A percentile compares a stretch with the other conserved stretches of the same genome.
phyloP scores from a whole-genome alignment of 192 early-diverging fungal species.

The Powellomyces hirtus region DNA sequence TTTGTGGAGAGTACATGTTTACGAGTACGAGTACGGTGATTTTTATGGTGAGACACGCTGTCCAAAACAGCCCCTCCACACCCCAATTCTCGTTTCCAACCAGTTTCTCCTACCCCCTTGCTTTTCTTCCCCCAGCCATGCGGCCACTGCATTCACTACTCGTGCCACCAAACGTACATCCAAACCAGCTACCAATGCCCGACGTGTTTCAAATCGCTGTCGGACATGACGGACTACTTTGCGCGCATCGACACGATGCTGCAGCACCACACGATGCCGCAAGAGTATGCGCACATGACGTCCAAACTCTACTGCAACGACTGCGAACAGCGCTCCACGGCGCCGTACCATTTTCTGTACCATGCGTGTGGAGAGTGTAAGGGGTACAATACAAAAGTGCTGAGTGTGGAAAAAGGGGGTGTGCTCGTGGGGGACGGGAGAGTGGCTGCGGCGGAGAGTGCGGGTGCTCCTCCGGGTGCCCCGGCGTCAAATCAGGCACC shows the following conservation, averaged over 20 bases:
- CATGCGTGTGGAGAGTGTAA: constrained; percentile 86
- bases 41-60: constrained; percentile 66
- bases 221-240: constrained; percentile 81
- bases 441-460: not conserved
- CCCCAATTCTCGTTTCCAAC: not conserved
- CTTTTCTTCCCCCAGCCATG: constrained; percentile 60
- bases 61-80: not conserved
- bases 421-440: not conserved
- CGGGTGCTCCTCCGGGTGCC: no score
- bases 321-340: constrained; percentile 80
- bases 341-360: constrained; percentile 94
- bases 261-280: constrained; percentile 82
- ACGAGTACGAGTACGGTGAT: constrained; percentile 78
- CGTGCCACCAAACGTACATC: constrained; percentile 80
- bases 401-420: constrained; percentile 26
- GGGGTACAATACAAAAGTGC: constrained; percentile 89
- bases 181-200: constrained; percentile 95
- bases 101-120: not conserved
- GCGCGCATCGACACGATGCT: constrained; percentile 79
- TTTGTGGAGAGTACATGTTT: constrained; percentile 95
- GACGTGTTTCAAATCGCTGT: constrained; percentile 87
- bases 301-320: constrained; percentile 92
- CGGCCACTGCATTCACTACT: constrained; percentile 89
- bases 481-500: no score
- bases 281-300: constrained; percentile 74